Percentiles rank a stretch among this genome's conserved stretches.
phyloP scores from a whole-genome alignment of 2,329 filamentous ascomycete genomes.

The Helminthosporium solani region DNA sequence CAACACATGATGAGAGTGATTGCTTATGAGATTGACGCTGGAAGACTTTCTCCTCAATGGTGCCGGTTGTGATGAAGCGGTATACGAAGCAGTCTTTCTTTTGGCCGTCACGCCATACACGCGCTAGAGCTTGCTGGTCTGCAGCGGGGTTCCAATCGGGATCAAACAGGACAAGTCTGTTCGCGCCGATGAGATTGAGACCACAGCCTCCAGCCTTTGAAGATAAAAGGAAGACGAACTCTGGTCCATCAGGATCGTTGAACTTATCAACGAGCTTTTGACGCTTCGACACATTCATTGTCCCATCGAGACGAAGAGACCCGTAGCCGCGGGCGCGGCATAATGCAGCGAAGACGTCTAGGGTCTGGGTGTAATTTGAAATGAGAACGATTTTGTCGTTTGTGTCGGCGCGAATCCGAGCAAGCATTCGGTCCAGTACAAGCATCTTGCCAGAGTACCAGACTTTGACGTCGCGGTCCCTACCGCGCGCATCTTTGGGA shows the following conservation, averaged over 20 bases:
- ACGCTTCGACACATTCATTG: conserved; percentile 96
- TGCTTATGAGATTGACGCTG: conserved; percentile 98
- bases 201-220: conserved; percentile 97
- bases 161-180: conserved; percentile 92
- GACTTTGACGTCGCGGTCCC: conserved; percentile 87
- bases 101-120: conserved; percentile 98
- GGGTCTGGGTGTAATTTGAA: conserved; percentile 95
- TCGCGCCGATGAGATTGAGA: conserved; percentile 91
- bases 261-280: conserved; percentile 98
- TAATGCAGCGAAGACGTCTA: conserved; percentile 90
- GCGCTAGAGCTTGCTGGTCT: conserved; percentile 92
- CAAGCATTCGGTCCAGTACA: conserved; percentile 96
- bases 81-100: conserved; percentile 99
- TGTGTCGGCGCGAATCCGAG: conserved; percentile 89
- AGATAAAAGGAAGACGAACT: conserved; percentile 94
- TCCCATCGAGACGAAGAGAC: conserved; percentile 85
- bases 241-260: conserved; percentile 85
- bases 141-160: conserved; percentile 95
- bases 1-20: conserved; percentile 90
- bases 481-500: conserved; percentile 80
- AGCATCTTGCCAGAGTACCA: conserved; percentile 99
- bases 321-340: conserved; percentile 86
- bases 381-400: conserved; percentile 99
- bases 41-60: conserved; percentile 99
- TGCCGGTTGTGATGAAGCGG: conserved; percentile 97